These are phyloP conservation scores for Tetragonia tetragonoides DNA, from an alignment of 148 eudicot species.

Conservation along the genomic window DNA sequence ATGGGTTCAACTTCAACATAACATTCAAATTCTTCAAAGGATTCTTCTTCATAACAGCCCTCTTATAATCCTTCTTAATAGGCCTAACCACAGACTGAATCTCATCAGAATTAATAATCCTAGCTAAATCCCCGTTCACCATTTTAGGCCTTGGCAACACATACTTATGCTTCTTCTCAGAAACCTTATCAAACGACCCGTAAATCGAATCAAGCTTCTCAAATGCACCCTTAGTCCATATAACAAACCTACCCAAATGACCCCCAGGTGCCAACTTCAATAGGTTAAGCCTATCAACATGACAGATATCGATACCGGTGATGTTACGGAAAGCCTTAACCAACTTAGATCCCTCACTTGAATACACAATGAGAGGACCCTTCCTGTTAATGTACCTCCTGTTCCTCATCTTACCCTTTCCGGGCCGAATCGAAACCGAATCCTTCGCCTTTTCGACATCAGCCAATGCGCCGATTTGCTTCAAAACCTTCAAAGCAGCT, in stretches of 20 bases:
- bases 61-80: slow-evolving; percentile 64
- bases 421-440: slow-evolving; percentile 55
- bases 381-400: slow-evolving; percentile 60
- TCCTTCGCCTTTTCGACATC: slow-evolving; percentile 82
- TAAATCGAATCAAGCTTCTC: slow-evolving; percentile 73
- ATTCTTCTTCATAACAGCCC: slow-evolving; percentile 79
- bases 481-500: slow-evolving; percentile 48
- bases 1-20: slow-evolving; percentile 74
- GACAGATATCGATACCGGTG: slow-evolving; percentile 64
- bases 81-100: slow-evolving; percentile 79
- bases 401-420: slow-evolving; percentile 80
- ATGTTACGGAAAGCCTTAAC: slow-evolving; percentile 74
- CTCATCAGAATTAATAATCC: slow-evolving; percentile 82
- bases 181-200: slow-evolving; percentile 61
- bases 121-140: slow-evolving; percentile 68
- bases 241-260: slow-evolving; percentile 68
- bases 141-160: slow-evolving; percentile 70
- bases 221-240: slow-evolving; percentile 80
- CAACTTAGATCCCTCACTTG: slow-evolving; percentile 65
- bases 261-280: slow-evolving; percentile 85
- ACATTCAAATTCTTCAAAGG: slow-evolving; percentile 76
- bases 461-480: slow-evolving; percentile 53
- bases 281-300: slow-evolving; percentile 62
- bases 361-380: slow-evolving; percentile 70
- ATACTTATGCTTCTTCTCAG: slow-evolving; percentile 65